phyloP scores from a whole-genome alignment of 139 green algal genomes.

The Closterium sp. region DNA sequence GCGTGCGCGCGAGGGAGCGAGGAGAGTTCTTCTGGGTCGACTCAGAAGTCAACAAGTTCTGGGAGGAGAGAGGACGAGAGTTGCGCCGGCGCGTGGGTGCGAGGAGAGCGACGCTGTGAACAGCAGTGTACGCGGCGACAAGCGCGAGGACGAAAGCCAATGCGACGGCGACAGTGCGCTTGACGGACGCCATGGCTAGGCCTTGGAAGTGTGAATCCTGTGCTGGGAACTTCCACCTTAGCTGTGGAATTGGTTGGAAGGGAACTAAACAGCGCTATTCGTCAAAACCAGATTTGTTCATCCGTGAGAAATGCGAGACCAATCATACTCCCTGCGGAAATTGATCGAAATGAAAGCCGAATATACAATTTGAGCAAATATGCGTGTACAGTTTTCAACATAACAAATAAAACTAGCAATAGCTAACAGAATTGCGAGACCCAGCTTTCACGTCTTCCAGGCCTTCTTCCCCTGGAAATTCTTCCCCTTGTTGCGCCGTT shows the following conservation, averaged over 20 bases:
- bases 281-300: no score
- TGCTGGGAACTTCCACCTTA: no score
- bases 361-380: not conserved
- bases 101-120: not conserved
- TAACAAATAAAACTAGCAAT: no score
- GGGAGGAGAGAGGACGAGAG: not conserved
- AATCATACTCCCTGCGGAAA: no score
- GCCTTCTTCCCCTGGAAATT: slow-evolving; percentile 46
- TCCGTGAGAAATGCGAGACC: no score
- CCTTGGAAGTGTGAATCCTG: no score
- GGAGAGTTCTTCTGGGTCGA: no score
- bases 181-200: not conserved
- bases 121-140: not conserved
- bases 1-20: no score
- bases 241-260: no score
- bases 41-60: no score
- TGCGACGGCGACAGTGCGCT: not conserved
- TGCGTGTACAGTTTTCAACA: no score
- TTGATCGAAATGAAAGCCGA: not conserved
- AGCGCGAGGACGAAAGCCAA: not conserved
- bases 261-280: no score
- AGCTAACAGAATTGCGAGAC: not conserved
- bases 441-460: slow-evolving; percentile 14
- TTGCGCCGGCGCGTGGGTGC: not conserved
- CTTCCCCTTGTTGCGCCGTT: slow-evolving; percentile 13